phyloP scores from a whole-genome alignment of 306 rosid genomes.

The Prosopis cineraria region DNA sequence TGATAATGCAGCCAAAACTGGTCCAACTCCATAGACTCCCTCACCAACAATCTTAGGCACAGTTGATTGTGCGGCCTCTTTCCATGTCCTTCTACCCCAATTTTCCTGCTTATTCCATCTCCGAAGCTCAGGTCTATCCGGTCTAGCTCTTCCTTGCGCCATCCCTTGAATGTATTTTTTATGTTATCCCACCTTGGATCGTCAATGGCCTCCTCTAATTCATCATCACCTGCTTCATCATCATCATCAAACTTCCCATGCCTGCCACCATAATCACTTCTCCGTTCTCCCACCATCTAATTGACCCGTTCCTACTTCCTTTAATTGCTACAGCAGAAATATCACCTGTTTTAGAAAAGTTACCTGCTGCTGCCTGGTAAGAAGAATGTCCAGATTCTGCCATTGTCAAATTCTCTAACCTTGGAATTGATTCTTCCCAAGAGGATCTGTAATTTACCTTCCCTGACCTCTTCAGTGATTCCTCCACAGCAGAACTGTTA shows the following conservation, averaged over 20 bases:
- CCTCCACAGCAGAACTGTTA: conserved; percentile 42
- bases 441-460: conserved; percentile 47
- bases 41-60: conserved; percentile 87
- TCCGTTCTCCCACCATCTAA: conserved; percentile 40
- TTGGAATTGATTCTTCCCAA: conserved; percentile 58
- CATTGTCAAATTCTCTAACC: conserved; percentile 43
- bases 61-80: conserved; percentile 77
- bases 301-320: conserved; percentile 38
- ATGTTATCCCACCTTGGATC: conserved; percentile 91
- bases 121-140: conserved; percentile 62
- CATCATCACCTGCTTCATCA: conserved; percentile 52
- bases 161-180: conserved; percentile 54
- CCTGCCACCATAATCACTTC: conserved; percentile 32
- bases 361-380: conserved; percentile 33
- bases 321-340: conserved; percentile 22
- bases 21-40: conserved; percentile 93
- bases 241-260: conserved; percentile 38
- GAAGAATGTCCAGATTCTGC: conserved; percentile 37
- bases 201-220: conserved; percentile 52
- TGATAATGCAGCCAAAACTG: conserved; percentile 91
- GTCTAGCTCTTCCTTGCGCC: conserved; percentile 48
- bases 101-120: conserved; percentile 80
- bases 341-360: conserved; percentile 34
- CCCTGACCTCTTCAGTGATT: conserved; percentile 40
- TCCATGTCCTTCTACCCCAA: conserved; percentile 90